Conservation (phyloP, 2,329 filamentous ascomycete genomes). For the Amesomyces nigricolor region DNA sequence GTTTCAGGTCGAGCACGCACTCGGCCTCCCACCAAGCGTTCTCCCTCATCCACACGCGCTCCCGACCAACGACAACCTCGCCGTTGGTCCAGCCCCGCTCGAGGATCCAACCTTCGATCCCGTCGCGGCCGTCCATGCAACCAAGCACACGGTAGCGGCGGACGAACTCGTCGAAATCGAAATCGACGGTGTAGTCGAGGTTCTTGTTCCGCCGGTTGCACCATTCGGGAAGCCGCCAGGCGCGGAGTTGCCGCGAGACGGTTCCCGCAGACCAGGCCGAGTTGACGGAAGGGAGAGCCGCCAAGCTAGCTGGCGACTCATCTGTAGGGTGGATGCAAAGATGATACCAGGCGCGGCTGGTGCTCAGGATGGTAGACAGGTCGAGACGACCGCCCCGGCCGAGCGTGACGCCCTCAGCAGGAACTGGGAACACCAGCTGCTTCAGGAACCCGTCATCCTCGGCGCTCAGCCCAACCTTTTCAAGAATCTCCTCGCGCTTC, state of each 20-base stretch:
- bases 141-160: conserved; percentile 77
- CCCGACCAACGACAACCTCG: conserved; percentile 83
- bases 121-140: conserved; percentile 84
- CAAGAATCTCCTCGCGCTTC: conserved; percentile 73
- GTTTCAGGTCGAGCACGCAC: conserved; percentile 86
- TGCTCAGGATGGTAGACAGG: conserved; percentile 65
- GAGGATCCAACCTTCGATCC: conserved; percentile 88
- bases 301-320: conserved; percentile 68
- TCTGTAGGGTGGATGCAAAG: conserved; percentile 88
- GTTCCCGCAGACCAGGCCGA: conserved; percentile 89
- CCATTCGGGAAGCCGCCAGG: conserved; percentile 95
- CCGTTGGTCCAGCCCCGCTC: conserved; percentile 98
- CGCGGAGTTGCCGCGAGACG: conserved; percentile 84
- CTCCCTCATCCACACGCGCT: conserved; percentile 95
- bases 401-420: conserved; percentile 72
- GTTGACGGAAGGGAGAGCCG: conserved; percentile 64
- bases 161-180: conserved; percentile 87
- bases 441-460: conserved; percentile 79
- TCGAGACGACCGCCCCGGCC: conserved; percentile 76
- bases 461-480: conserved; percentile 77
- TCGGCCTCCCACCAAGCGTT: conserved; percentile 97
- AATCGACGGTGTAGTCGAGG: conserved; percentile 94
- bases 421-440: conserved; percentile 71
- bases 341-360: conserved; percentile 93
- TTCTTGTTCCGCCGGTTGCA: conserved; percentile 86